These are phyloP conservation scores for Cladosporium velox DNA, from an alignment of 2,329 filamentous ascomycete species.

Conservation along the genomic window DNA sequence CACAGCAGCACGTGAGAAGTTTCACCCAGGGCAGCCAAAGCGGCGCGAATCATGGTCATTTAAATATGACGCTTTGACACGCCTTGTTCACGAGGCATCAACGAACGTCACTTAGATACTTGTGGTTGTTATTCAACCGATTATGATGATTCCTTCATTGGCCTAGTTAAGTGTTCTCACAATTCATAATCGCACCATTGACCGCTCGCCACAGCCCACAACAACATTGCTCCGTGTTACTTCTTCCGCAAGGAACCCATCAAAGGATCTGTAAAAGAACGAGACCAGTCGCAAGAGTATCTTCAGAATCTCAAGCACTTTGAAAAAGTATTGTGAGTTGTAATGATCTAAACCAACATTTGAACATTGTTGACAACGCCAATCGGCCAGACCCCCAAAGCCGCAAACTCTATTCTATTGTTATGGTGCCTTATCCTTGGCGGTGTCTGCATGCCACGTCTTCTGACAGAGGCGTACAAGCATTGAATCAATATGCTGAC, in stretches of 20 bases:
- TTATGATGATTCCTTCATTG: not conserved
- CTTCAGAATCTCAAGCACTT: not conserved
- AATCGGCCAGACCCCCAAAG: not conserved
- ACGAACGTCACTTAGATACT: not conserved
- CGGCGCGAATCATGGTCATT: conserved; percentile 6
- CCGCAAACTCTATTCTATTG: not conserved
- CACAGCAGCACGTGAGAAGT: conserved; percentile 19
- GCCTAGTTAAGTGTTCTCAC: not conserved
- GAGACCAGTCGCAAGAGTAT: not conserved
- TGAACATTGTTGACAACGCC: not conserved
- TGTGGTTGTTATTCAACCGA: not conserved
- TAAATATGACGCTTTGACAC: conserved; percentile 2
- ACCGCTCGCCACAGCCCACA: not conserved
- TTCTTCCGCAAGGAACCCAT: not conserved
- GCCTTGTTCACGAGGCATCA: not conserved
- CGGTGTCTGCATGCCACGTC: not conserved
- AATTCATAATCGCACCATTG: not conserved
- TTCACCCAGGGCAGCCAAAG: conserved; percentile 1
- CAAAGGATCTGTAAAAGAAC: not conserved
- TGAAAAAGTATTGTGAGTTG: not conserved
- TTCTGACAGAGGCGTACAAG: not conserved
- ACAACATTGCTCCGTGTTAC: not conserved
- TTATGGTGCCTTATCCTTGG: not conserved
- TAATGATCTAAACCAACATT: not conserved
- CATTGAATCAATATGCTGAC: not conserved